Base-by-base conservation (phyloP, 2,329 filamentous ascomycete species). In the Diaporthe longicolla region DNA sequence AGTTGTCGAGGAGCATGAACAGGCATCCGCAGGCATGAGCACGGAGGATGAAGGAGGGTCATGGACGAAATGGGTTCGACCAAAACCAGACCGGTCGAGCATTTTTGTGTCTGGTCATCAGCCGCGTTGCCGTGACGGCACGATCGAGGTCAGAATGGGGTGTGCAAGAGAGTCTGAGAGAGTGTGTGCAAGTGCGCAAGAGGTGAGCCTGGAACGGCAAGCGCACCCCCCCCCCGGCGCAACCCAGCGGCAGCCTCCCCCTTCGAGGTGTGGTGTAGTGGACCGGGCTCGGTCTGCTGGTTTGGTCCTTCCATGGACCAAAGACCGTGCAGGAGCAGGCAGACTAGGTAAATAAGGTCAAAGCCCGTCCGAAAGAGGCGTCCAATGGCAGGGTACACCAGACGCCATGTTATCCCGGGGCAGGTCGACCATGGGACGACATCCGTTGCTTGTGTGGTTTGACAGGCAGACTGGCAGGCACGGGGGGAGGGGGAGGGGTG, bases 341-440 rank as follows among this genome's bases (percentile, higher is more conserved):
- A 40, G 37, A 21, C 63, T 68, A 68, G 48, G 52, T 68, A 68
- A 68, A 68, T 54, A 68, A 68, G 45, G 63, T 68, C 63, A 68
- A 54, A 68, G 63, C 63, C 63, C 63, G 63, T 26, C 48, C 45
- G 48, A 37, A 26, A 40, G 63, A 54, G 63, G 63, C 63, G 63
- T 68, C 63, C 63, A 68, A 68, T 68, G 63, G 32, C 63, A 54
- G 29, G 48, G 2, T 11, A 32, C 48, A 68, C 45, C 63, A 40
- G 21, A 68, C 63, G 63, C 63, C 63, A 68, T 52, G 29, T 26
- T 40, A 68, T 10, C 63, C 32, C 15, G 32, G 32, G n/a, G 1
- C 48, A 54, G 21, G 48, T 52, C 21, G 32, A 13, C 63, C 45
- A 54, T 54, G 63, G 32, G 63, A 54, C 19, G 9, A 68, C n/a